Evolutionary conservation across 768 basidiomycete genomes (phyloP).

Genomic region (Rhodotorula graminis): DNA sequence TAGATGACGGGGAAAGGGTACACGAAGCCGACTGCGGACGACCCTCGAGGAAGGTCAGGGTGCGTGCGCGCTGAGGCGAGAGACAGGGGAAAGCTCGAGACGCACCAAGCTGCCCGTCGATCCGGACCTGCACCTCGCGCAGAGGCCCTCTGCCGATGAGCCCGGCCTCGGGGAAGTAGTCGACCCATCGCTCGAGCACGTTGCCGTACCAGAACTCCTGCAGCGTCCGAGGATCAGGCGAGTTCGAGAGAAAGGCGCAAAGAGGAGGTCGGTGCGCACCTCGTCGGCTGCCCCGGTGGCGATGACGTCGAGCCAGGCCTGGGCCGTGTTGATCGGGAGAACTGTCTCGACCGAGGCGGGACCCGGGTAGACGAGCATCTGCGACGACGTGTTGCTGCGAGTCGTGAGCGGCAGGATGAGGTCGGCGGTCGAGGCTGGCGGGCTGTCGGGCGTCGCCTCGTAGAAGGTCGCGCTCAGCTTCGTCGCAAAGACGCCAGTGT

Average conservation of each 20-base stretch:
- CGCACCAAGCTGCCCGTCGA: slow-evolving; percentile 18
- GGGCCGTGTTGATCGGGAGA: background rate
- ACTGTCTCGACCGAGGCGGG: background rate
- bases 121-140: slow-evolving; percentile 23
- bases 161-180: background rate
- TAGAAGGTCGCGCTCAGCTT: slow-evolving; percentile 11
- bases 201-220: slow-evolving; percentile 31
- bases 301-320: slow-evolving; percentile 3
- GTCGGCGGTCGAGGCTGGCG: background rate
- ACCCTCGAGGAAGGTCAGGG: background rate
- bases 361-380: slow-evolving; percentile 20
- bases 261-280: background rate
- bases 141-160: slow-evolving; percentile 13
- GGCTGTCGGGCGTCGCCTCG: background rate
- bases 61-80: too few species aligned
- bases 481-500: slow-evolving; percentile 14
- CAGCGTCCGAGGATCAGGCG: fast-evolving
- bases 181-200: background rate
- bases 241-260: too few species aligned
- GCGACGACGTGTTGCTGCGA: background rate
- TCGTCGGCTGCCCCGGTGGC: background rate
- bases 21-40: slow-evolving; percentile 4
- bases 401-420: slow-evolving; percentile 19
- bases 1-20: slow-evolving; percentile 26
- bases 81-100: background rate